These are phyloP conservation scores for Jamesozyma piceae DNA, from an alignment of 805 yeast species.

Conservation along the genomic window DNA sequence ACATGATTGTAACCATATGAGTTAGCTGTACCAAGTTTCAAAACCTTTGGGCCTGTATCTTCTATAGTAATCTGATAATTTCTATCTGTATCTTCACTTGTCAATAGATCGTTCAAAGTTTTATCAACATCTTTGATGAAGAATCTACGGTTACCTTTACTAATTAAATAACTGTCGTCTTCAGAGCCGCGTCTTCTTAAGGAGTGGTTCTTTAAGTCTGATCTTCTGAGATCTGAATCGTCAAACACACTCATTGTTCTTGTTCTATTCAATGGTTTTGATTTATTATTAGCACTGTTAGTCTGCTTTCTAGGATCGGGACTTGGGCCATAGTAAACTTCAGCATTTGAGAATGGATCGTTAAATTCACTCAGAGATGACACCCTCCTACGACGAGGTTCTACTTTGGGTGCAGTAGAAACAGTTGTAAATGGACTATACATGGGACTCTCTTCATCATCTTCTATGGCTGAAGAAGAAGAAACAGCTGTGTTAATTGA, in stretches of 20 bases:
- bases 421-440: constrained; percentile 24
- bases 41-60: constrained; percentile 76
- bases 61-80: constrained; percentile 80
- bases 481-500: background rate
- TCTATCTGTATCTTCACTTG: constrained; percentile 75
- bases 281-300: background rate
- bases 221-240: constrained; percentile 19
- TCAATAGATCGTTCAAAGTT: constrained; percentile 59
- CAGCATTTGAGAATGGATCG: constrained; percentile 63
- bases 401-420: constrained; percentile 61
- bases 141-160: constrained; percentile 38
- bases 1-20: constrained; percentile 70
- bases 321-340: constrained; percentile 56
- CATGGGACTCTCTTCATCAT: constrained; percentile 1
- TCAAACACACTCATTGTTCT: constrained; percentile 48
- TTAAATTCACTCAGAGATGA: constrained; percentile 40
- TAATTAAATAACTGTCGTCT: constrained; percentile 37
- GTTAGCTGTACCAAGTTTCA: constrained; percentile 71
- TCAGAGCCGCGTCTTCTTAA: constrained; percentile 45
- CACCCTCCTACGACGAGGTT: constrained; percentile 27
- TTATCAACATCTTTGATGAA: constrained; percentile 66
- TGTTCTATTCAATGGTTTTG: constrained; percentile 36
- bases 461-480: background rate
- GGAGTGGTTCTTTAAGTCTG: constrained; percentile 14
- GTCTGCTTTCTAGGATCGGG: constrained; percentile 44